Conservation (phyloP, 495 filamentous ascomycete genomes). For the Amphirosellinia nigrospora region DNA sequence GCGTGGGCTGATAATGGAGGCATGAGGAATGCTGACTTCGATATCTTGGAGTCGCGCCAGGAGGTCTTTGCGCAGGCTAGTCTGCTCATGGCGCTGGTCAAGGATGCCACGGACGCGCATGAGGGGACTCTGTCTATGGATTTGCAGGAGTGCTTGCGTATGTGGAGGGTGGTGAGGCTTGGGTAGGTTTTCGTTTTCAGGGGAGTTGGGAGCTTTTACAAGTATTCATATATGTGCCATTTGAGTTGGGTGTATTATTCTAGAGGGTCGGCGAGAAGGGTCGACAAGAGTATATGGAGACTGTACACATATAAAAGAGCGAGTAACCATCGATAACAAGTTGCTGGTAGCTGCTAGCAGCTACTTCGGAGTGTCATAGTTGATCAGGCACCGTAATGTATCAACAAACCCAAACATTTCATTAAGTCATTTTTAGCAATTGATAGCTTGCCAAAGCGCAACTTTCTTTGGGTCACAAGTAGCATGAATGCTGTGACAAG, state of each 20-base stretch:
- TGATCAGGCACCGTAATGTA: not conserved
- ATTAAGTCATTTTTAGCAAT: not conserved
- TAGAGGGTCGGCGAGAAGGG: not conserved
- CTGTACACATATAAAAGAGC: not conserved
- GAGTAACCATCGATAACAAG: not conserved
- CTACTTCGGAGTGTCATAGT: not conserved
- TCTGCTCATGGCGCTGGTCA: conserved; percentile 57
- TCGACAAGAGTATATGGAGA: not conserved
- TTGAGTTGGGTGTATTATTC: not conserved
- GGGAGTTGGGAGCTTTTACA: not conserved
- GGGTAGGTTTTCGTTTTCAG: conserved; percentile 42
- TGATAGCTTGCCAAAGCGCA: not conserved
- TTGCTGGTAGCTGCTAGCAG: not conserved
- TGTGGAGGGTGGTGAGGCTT: conserved; percentile 64
- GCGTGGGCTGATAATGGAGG: conserved; percentile 64
- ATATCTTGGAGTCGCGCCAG: conserved; percentile 49
- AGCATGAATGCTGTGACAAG: not conserved
- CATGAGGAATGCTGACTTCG: conserved; percentile 59
- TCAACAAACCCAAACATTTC: not conserved
- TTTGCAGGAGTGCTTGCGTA: conserved; percentile 64
- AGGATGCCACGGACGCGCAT: conserved; percentile 51
- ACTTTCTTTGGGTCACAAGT: not conserved
- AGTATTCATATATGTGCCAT: not conserved
- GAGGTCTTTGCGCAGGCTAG: conserved; percentile 59
- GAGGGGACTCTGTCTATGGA: conserved; percentile 63